These are phyloP conservation scores for Cystobasidiaceae sp. DNA, from an alignment of 1,284 basidiomycete species.

Conservation along the genomic window DNA sequence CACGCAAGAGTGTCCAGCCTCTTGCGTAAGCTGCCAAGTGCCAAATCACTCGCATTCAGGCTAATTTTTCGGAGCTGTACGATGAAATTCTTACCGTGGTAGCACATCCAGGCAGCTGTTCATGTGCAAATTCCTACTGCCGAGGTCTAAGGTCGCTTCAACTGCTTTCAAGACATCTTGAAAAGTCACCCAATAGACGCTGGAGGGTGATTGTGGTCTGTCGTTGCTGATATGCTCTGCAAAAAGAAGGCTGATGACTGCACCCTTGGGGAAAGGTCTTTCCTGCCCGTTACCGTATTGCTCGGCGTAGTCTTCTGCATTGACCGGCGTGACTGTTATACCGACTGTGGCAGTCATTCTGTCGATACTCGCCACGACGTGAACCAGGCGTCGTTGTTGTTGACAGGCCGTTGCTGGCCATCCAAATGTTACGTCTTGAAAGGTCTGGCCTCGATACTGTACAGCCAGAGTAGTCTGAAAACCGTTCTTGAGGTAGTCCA, in stretches of 20 bases:
- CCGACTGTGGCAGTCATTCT: background rate
- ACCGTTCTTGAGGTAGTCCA: constrained; percentile 1
- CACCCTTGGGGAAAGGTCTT: background rate
- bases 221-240: background rate
- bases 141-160: background rate
- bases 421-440: background rate
- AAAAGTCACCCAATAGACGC: constrained; percentile 4
- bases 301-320: background rate
- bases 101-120: background rate
- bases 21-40: background rate
- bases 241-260: constrained; percentile 8
- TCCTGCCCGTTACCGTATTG: background rate
- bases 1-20: background rate
- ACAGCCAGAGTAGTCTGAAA: background rate
- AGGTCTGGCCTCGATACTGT: background rate
- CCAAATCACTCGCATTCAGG: background rate
- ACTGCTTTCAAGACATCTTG: constrained; percentile 7
- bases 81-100: too few relatives aligned
- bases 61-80: too few relatives aligned
- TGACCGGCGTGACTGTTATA: background rate
- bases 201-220: background rate
- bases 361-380: background rate
- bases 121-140: background rate
- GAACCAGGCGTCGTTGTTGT: constrained; percentile 1
- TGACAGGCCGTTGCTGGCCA: constrained; percentile 4